phyloP scores from a whole-genome alignment of 192 early-diverging fungal species.

The Phycomyces blakesleeanus region DNA sequence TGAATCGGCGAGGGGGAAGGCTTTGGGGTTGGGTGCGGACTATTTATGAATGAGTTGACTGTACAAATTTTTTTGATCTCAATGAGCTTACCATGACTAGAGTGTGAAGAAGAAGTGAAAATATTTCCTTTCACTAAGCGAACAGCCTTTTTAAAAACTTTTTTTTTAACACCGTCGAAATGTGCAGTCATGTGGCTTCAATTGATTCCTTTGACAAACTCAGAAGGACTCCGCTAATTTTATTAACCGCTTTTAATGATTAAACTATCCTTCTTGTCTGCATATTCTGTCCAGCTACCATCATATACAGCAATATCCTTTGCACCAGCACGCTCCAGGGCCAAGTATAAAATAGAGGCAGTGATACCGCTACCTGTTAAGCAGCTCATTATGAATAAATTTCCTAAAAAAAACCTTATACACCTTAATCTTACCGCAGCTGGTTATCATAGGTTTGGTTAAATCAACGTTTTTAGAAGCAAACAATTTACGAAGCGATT shows the following conservation, averaged over 20 bases:
- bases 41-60: not conserved
- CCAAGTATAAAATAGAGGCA: slow-evolving; percentile 77
- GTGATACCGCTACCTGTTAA: slow-evolving; percentile 74
- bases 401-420: not conserved
- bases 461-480: slow-evolving; percentile 63
- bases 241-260: slow-evolving; percentile 52
- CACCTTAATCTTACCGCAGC: slow-evolving; percentile 59
- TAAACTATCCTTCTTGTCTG: slow-evolving; percentile 59
- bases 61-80: not conserved
- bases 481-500: slow-evolving; percentile 54
- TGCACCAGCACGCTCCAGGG: slow-evolving; percentile 67
- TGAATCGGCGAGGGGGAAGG: slow-evolving; percentile 91
- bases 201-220: not conserved
- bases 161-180: not conserved
- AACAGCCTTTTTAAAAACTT: not conserved
- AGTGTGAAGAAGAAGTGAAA: not conserved
- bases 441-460: slow-evolving; percentile 64
- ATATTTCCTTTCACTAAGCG: not conserved
- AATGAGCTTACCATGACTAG: not conserved
- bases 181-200: slow-evolving; percentile 2
- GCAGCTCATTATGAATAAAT: not conserved
- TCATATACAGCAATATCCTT: slow-evolving; percentile 74
- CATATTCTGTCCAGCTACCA: slow-evolving; percentile 92
- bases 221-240: too few relatives aligned
- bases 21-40: slow-evolving; percentile 55